Evolutionary conservation across 2,329 filamentous ascomycete genomes (phyloP).

Genomic region (Ophiostoma perfectum): DNA sequence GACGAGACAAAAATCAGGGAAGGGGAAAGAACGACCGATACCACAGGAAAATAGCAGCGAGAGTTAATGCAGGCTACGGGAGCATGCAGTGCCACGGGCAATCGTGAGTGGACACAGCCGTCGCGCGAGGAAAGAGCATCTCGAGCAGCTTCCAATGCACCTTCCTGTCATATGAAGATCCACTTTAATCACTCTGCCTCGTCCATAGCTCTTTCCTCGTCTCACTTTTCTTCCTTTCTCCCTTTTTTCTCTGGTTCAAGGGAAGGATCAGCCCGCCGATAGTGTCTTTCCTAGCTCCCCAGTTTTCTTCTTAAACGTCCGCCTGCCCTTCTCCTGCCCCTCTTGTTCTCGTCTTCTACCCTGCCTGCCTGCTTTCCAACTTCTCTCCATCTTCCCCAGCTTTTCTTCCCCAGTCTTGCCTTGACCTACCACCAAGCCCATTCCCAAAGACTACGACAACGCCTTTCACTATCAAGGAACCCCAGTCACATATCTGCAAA

Average conservation of each 20-base stretch:
- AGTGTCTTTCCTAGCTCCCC: neutral
- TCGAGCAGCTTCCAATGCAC: neutral
- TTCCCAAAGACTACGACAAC: neutral
- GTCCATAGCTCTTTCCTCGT: neutral
- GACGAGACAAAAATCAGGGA: neutral
- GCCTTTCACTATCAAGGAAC: no score
- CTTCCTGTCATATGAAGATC: neutral
- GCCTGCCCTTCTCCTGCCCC: neutral
- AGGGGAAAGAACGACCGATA: neutral
- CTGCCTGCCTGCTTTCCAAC: neutral
- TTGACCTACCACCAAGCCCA: neutral
- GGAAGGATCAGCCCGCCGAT: slow-evolving; percentile 17
- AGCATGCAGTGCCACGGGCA: neutral
- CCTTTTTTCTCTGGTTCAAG: slow-evolving; percentile 2
- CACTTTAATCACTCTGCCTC: neutral
- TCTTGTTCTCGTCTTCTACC: neutral
- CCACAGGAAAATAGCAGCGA: neutral
- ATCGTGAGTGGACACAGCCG: neutral
- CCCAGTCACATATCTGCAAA: neutral
- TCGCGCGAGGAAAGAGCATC: neutral
- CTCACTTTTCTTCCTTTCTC: neutral
- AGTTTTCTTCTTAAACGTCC: slow-evolving; percentile 7
- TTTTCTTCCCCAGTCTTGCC: neutral
- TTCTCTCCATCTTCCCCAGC: slow-evolving; percentile 10
- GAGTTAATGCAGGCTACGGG: neutral